Base-by-base conservation (phyloP, 2,329 filamentous ascomycete species). In the Cyclaneusma minus region DNA sequence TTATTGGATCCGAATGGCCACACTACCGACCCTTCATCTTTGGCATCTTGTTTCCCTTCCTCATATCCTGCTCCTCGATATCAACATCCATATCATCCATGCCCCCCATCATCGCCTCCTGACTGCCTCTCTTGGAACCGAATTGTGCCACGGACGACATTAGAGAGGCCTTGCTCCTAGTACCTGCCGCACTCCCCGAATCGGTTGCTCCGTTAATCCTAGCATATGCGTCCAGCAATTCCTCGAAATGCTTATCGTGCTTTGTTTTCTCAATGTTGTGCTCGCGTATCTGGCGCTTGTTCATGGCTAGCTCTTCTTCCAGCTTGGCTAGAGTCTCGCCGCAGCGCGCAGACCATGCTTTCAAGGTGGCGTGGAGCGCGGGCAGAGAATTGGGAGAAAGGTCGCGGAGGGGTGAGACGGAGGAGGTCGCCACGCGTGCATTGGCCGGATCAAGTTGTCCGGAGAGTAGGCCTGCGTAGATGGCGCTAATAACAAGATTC, bases 341-440 rank as follows among this genome's bases (percentile, higher is more conserved):
- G 56, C 87, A 95, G 31, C 84, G 72, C n/a, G 53, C 57, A 27
- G 77, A 72, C 87, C 87, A 98, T 29, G 64, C 63, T 16, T 63
- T 60, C 7, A 98, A 64, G 8, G 73, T 67, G 3, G 54, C 49
- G 15, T 83, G 64, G 55, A 94, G 75, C 1, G 55, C 51, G 0
- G 72, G 67, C 8, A 93, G 64, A 29, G 74, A 69, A 30, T 70
- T 69, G 0, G 84, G 83, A 2, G 70, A 66, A 2, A 93, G 68
- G 48, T 98, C 89, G 12, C 89, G 83, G 2, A 94, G 68, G 0
- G 89, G 79, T 0, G 85, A 72, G 16, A 94, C 72, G 33, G 79
- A 76, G 26, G 74, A 76, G 28, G 95, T 72, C 44, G 76, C 68
- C 13, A 95, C 77, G 33, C 67, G 64, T 17, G 76, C 69, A 29